phyloP scores from a whole-genome alignment of 1,284 basidiomycete genomes.

The Vanrija pseudolonga region DNA sequence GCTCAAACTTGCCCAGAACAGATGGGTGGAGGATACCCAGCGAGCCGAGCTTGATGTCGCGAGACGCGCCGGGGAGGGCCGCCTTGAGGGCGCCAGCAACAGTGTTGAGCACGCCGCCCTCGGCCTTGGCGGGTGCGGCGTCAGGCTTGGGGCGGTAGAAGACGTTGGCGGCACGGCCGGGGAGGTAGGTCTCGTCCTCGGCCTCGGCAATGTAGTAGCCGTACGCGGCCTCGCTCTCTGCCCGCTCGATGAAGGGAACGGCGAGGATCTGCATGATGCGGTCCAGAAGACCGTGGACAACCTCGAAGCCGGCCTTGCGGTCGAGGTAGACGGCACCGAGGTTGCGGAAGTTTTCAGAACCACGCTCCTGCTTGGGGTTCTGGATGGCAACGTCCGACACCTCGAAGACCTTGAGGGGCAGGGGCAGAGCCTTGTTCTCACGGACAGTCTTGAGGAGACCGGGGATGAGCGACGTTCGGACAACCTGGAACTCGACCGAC shows the following conservation, averaged over 20 bases:
- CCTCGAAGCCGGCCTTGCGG: slow-evolving; percentile 93
- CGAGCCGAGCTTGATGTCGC: slow-evolving; percentile 71
- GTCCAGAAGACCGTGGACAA: slow-evolving; percentile 92
- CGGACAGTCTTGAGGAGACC: slow-evolving; percentile 94
- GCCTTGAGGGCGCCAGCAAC: slow-evolving; percentile 47
- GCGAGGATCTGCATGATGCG: slow-evolving; percentile 92
- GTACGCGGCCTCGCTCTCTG: slow-evolving; percentile 57
- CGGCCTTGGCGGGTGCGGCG: slow-evolving; percentile 36
- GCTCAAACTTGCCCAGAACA: slow-evolving; percentile 88
- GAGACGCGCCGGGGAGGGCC: slow-evolving; percentile 33
- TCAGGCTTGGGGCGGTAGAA: slow-evolving; percentile 69
- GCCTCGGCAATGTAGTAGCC: slow-evolving; percentile 92
- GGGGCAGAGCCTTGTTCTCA: slow-evolving; percentile 89
- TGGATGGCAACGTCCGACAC: slow-evolving; percentile 90
- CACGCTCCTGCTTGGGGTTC: slow-evolving; percentile 71
- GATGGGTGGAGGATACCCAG: slow-evolving; percentile 86
- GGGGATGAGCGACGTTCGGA: slow-evolving; percentile 89
- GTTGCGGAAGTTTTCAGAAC: slow-evolving; percentile 80
- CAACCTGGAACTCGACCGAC: slow-evolving; percentile 95
- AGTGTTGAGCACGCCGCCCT: slow-evolving; percentile 41
- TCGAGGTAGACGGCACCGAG: slow-evolving; percentile 92
- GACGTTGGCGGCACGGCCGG: slow-evolving; percentile 86
- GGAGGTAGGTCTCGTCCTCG: slow-evolving; percentile 88
- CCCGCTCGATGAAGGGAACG: slow-evolving; percentile 68
- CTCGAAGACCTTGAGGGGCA: slow-evolving; percentile 93